These are phyloP conservation scores for Gnomoniopsis sp. DNA, from an alignment of 2,329 filamentous ascomycete species.

Conservation along the genomic window DNA sequence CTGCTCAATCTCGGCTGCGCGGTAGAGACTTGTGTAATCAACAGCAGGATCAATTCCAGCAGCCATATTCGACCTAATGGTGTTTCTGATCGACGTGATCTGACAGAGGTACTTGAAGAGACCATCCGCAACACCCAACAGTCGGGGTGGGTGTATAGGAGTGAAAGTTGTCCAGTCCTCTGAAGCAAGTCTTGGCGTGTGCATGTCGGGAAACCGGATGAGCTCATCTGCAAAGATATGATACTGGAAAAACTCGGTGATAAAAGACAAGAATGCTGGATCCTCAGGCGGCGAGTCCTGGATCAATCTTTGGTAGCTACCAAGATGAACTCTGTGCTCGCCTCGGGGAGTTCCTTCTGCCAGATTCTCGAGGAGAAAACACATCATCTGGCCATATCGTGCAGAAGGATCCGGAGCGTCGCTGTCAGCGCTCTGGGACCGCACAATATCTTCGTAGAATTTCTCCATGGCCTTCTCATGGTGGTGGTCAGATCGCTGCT, in stretches of 20 bases:
- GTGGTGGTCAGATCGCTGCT: constrained; percentile 52
- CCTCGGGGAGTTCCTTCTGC: constrained; percentile 57
- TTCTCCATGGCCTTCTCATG: constrained; percentile 52
- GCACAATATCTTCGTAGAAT: constrained; percentile 44
- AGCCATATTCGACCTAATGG: constrained; percentile 65
- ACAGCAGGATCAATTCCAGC: constrained; percentile 63
- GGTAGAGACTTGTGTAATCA: constrained; percentile 69
- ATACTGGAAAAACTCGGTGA: constrained; percentile 81
- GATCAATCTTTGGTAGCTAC: constrained; percentile 72
- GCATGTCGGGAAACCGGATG: constrained; percentile 44
- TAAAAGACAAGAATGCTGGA: constrained; percentile 60
- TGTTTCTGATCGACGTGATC: constrained; percentile 74
- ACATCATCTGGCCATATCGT: constrained; percentile 61
- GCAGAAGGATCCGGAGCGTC: constrained; percentile 47
- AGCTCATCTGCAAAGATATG: constrained; percentile 67
- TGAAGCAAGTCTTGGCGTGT: constrained; percentile 34
- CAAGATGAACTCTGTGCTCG: constrained; percentile 76
- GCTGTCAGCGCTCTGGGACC: constrained; percentile 33
- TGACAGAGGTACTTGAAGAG: constrained; percentile 75
- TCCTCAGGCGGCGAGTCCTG: constrained; percentile 57
- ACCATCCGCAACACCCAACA: constrained; percentile 79
- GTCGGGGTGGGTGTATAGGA: constrained; percentile 46
- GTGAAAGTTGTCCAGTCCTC: constrained; percentile 41
- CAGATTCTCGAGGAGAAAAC: constrained; percentile 55
- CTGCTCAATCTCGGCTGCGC: constrained; percentile 72